Evolutionary conservation across 495 filamentous ascomycete genomes (phyloP).

Genomic region (Neurospora sp.): DNA sequence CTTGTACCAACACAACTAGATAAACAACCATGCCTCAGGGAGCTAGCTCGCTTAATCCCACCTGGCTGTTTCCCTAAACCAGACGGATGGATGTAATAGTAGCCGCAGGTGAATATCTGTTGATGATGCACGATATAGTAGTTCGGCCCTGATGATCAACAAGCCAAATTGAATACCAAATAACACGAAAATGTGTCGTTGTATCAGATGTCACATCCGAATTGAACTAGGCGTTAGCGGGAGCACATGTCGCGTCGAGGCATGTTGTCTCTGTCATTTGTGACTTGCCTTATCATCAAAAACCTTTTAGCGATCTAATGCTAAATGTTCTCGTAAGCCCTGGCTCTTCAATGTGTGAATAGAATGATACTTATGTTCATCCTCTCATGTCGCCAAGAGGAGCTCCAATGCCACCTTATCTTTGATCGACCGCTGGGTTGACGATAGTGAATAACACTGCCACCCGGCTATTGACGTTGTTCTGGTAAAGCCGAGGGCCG

Average conservation of each 20-base stretch:
- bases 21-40: not conserved
- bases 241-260: not conserved
- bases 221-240: not conserved
- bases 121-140: not conserved
- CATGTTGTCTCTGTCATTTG: not conserved
- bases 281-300: not conserved
- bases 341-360: not conserved
- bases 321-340: not conserved
- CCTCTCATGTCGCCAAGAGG: not conserved
- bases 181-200: not conserved
- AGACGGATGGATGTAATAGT: not conserved
- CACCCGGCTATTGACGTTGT: not conserved
- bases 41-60: not conserved
- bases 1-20: no score
- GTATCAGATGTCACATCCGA: not conserved
- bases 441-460: not conserved
- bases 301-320: not conserved
- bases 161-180: not conserved
- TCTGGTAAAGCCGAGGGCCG: not conserved
- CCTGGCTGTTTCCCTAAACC: not conserved
- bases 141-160: not conserved
- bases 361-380: not conserved
- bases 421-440: not conserved
- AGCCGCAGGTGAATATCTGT: not conserved
- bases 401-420: not conserved